Conservation (phyloP, 192 early-diverging fungal genomes). For the Chytriomyces hyalinus region DNA sequence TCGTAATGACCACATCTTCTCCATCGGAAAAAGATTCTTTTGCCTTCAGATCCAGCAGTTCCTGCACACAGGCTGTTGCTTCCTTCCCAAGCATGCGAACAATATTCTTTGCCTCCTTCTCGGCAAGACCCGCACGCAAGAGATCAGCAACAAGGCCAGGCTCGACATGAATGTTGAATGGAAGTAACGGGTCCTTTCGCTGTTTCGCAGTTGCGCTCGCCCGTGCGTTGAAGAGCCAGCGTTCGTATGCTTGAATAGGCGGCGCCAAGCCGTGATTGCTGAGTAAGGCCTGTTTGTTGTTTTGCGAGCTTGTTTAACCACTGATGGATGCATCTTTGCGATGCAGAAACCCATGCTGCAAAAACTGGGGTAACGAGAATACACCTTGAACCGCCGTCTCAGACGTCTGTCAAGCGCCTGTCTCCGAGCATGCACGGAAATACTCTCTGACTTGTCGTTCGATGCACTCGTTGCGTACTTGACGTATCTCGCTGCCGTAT, state of each 20-base stretch:
- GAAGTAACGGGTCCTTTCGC: conserved; percentile 21
- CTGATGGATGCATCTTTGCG: not conserved
- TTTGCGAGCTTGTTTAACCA: not conserved
- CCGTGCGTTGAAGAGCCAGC: conserved; percentile 28
- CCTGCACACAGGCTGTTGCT: conserved; percentile 16
- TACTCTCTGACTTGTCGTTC: not conserved
- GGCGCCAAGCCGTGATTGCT: conserved; percentile 12
- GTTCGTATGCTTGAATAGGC: conserved; percentile 30
- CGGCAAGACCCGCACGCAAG: conserved; percentile 12
- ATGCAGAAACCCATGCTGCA: too few species aligned
- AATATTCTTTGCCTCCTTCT: conserved; percentile 16
- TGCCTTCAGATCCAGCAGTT: conserved; percentile 8
- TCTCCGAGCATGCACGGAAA: conserved; percentile 2
- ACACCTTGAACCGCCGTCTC: conserved; percentile 10
- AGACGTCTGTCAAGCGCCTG: conserved; percentile 23
- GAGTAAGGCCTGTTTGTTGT: not conserved
- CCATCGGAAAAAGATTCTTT: not conserved
- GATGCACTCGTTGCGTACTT: conserved; percentile 8
- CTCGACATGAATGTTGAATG: conserved; percentile 19
- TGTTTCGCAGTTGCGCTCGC: conserved; percentile 4
- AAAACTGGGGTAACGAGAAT: not conserved
- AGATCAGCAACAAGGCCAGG: conserved; percentile 16
- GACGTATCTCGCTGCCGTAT: not conserved
- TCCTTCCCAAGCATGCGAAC: conserved; percentile 19
- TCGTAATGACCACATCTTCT: conserved; percentile 5